Base-by-base conservation (phyloP, 345 rosid species). In the Ceriops tagal region DNA sequence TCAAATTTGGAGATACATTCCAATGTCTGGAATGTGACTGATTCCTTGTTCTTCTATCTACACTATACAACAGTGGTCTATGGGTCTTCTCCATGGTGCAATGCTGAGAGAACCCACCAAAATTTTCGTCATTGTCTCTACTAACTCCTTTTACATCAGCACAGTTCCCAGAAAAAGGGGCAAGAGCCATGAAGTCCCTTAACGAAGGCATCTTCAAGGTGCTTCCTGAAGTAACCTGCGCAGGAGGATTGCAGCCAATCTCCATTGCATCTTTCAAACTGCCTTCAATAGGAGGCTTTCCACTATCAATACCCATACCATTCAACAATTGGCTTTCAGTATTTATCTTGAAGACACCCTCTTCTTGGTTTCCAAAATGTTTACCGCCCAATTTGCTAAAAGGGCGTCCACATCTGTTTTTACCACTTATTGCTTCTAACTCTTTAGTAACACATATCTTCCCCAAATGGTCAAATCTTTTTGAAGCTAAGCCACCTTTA, bases 51-150 rank as follows among this genome's bases (percentile, higher is more conserved):
- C 70, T 72, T 62, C 2, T 65, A 49, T 71, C 71, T 31, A 35
- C 65, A 58, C 21, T 3, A 60, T 57, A 62, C 11, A 59, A 61
- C 5, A 32, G 32, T 56, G 73, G 57, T 71, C 66, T 70, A 64
- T 46, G 49, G 27, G 64, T 39, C 53, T 70, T 75, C 34, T 49
- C 51, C 21, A 30, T 58, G 35, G 71, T 61, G 51, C 75, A 35
- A 47, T 49, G 47, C 39, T 65, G 53, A 66, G 47, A 22, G 58
- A 75, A 65, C 31, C 71, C 13, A 16, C 37, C 20, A 53, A 49
- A 65, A 30, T 61, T 74, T 66, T 68, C 43, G 5, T 74, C 81
- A 66, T 75, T 75, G 72, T 72, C 75, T 64, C 70, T 75, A n/a
- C n/a, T 58, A 62, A 46, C 73, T 53, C 26, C 58, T 47, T 72